Percentiles rank a stretch among this genome's conserved stretches.
phyloP scores from a whole-genome alignment of 2,329 filamentous ascomycete species.

The Keithomyces neogunnii region DNA sequence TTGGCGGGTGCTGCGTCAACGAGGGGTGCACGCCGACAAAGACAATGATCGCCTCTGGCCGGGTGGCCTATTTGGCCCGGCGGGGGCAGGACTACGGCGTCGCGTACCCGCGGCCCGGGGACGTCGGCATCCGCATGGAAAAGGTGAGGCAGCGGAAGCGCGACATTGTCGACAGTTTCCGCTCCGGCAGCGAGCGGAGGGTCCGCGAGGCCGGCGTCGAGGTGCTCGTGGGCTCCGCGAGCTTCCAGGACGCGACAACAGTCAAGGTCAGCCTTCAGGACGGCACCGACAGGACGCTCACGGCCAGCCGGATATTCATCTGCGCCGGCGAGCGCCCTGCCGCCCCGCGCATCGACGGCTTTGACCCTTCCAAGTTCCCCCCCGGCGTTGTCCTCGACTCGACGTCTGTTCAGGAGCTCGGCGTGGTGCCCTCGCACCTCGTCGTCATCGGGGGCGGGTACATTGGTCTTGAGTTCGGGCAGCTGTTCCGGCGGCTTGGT shows the following conservation, averaged over 20 bases:
- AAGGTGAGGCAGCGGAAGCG: slow-evolving; percentile 43
- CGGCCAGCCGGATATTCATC: slow-evolving; percentile 34
- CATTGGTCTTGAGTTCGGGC: slow-evolving; percentile 44
- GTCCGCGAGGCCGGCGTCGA: slow-evolving; percentile 32
- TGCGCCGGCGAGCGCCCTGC: slow-evolving; percentile 36
- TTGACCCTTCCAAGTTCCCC: slow-evolving; percentile 16
- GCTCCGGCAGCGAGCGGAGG: slow-evolving; percentile 35
- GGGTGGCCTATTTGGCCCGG: slow-evolving; percentile 35
- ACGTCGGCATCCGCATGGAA: slow-evolving; percentile 35
- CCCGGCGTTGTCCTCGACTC: slow-evolving; percentile 30
- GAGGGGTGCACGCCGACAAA: slow-evolving; percentile 50
- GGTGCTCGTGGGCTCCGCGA: slow-evolving; percentile 34
- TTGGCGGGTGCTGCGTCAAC: slow-evolving; percentile 47
- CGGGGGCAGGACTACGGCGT: slow-evolving; percentile 39
- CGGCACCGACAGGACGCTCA: slow-evolving; percentile 24
- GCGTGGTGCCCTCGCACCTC: slow-evolving; percentile 35
- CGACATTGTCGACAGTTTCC: slow-evolving; percentile 42
- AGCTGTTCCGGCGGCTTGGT: slow-evolving; percentile 41
- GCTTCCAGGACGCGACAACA: slow-evolving; percentile 31
- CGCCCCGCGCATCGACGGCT: slow-evolving; percentile 25
- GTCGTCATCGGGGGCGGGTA: slow-evolving; percentile 45
- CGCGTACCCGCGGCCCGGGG: slow-evolving; percentile 7
- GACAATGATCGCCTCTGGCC: slow-evolving; percentile 45
- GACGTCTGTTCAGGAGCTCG: slow-evolving; percentile 38
- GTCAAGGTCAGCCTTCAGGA: slow-evolving; percentile 24